Evolutionary conservation across 2,329 filamentous ascomycete genomes (phyloP), one percentile per base, ranked within the genome.

Genomic region (Pseudogymnoascus sp.): DNA sequence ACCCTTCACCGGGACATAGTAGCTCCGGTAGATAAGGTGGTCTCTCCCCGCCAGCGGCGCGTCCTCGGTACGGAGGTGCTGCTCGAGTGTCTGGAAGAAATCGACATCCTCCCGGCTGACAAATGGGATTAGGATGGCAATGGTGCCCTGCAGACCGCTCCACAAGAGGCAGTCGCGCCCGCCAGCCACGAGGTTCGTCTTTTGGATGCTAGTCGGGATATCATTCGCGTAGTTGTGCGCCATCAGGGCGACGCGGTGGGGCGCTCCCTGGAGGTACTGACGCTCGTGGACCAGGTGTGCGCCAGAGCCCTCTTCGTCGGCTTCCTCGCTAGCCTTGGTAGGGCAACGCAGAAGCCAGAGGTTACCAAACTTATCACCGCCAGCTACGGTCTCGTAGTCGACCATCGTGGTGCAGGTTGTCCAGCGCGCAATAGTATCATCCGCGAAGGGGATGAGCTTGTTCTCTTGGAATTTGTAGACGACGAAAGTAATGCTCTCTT

Each of bases 351-450:
- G 81, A 48, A 99, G 84, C 87, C 92, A 99, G 13, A 99, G 77
- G 70, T 99, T 99, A 64, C 94, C 95, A 67, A 99, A 99, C 73
- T 97, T 97, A 78, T 99, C 94, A 36, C 93, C 93, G 36, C 93
- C 94, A 2, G 92, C 92, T 25, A 90, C 86, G 1, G 94, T 96
- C 73, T 99, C 94, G 74, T 99, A 99, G 76, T 99, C 94, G 1
- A 97, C 87, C 91, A 99, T 96, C 2, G 92, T 84, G 0, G 90
- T 89, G 68, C 90, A 90, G 0, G 91, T 96, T 1, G 91, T 96
- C 90, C 92, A 97, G 33, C 94, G 86, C 59, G 92, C 82, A 64
- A 97, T 83, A 5, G 87, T 89, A 73, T 99, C 94, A 72, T 99
- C 94, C 15, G 84, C 90, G 70, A 99, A 99, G 0, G 93, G 90